Percentiles rank a stretch among this genome's conserved stretches.
phyloP scores from a whole-genome alignment of 116 monocot species.

The Cymodocea nodosa region DNA sequence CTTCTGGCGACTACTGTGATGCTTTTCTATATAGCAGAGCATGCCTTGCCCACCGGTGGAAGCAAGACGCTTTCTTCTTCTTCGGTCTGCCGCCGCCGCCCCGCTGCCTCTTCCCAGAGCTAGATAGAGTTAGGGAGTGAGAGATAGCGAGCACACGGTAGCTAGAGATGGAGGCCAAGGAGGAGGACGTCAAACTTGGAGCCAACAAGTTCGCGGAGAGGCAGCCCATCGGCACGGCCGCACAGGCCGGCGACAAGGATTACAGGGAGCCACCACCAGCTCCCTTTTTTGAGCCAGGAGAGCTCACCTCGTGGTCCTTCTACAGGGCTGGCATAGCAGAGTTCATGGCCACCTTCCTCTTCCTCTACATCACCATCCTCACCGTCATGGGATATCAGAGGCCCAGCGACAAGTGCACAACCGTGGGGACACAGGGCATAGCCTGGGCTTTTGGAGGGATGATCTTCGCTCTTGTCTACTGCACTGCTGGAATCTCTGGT shows the following conservation, averaged over 20 bases:
- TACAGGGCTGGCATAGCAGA: slow-evolving; percentile 23
- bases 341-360: slow-evolving; percentile 25
- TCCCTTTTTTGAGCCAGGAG: slow-evolving; percentile 21
- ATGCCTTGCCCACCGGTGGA: too few species aligned
- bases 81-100: too few species aligned
- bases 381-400: slow-evolving; percentile 18
- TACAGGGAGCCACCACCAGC: slow-evolving; percentile 29
- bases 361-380: slow-evolving; percentile 26
- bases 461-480: slow-evolving; percentile 29
- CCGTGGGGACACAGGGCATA: slow-evolving; percentile 18
- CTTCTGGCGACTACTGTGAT: too few species aligned
- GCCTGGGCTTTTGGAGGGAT: slow-evolving; percentile 28
- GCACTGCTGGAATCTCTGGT: slow-evolving; percentile 23
- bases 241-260: slow-evolving; percentile 15
- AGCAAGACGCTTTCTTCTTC: too few species aligned
- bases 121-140: background rate
- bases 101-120: too few species aligned
- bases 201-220: slow-evolving; percentile 23
- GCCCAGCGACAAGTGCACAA: slow-evolving; percentile 2
- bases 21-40: too few species aligned
- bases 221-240: slow-evolving; percentile 26
- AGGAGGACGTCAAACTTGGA: slow-evolving; percentile 24
- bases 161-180: slow-evolving; percentile 22
- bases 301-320: slow-evolving; percentile 25
- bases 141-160: too few species aligned